phyloP scores from a whole-genome alignment of 2,329 filamentous ascomycete genomes.

The Fusarium anguioides region DNA sequence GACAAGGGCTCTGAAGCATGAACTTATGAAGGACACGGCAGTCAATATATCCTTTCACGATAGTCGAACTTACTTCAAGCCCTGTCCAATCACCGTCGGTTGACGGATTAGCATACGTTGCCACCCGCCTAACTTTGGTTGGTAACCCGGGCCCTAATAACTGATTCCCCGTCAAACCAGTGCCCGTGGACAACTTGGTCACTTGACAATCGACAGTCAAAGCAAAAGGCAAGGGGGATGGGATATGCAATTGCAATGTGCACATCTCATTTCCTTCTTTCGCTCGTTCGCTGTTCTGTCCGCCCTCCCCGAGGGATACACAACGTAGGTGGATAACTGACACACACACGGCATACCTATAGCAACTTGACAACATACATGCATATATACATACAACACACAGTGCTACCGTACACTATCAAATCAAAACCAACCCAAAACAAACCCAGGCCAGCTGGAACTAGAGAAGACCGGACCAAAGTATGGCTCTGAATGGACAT shows the following conservation, averaged over 20 bases:
- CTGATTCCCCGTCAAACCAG: constrained; percentile 20
- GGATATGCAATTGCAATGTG: constrained; percentile 19
- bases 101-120: constrained; percentile 2
- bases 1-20: not conserved
- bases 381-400: not conserved
- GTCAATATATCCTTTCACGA: constrained; percentile 13
- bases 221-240: constrained; percentile 1
- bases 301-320: constrained; percentile 14
- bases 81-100: constrained; percentile 5
- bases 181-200: not conserved
- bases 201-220: not conserved
- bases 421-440: not conserved
- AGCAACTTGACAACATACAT: not conserved
- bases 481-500: not conserved
- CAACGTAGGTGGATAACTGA: not conserved
- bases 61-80: constrained; percentile 13
- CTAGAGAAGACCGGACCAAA: not conserved
- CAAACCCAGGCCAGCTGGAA: not conserved
- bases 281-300: not conserved
- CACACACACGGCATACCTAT: not conserved
- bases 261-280: constrained; percentile 9
- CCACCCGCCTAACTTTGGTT: constrained; percentile 8
- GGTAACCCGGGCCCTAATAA: constrained; percentile 9
- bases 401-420: not conserved
- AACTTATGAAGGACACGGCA: too few species aligned